Percentiles rank a stretch among this genome's conserved stretches.
These are phyloP conservation scores for Mentha longifolia DNA, from an alignment of 257 asterid genomes.

Conservation along the genomic window DNA sequence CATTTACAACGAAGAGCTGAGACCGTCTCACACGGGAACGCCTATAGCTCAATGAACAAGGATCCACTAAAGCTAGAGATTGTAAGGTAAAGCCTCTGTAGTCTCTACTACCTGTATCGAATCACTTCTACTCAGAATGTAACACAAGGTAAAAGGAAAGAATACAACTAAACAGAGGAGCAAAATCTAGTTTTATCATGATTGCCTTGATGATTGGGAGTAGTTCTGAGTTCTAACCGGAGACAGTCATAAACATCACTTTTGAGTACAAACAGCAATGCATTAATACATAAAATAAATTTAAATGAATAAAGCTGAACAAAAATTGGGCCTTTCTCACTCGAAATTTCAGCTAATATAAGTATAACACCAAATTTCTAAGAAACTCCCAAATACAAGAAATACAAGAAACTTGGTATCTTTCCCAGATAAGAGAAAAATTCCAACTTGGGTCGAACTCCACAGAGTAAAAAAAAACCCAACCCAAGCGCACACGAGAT, in stretches of 20 bases:
- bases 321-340: slow-evolving; percentile 21
- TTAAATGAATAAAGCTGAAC: background rate
- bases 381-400: slow-evolving; percentile 15
- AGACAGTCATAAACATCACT: background rate
- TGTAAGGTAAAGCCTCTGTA: slow-evolving; percentile 44
- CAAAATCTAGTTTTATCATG: background rate
- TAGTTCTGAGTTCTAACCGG: background rate
- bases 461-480: background rate
- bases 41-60: slow-evolving; percentile 38
- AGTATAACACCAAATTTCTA: background rate
- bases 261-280: background rate
- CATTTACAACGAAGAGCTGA: slow-evolving; percentile 44
- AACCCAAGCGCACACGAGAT: background rate
- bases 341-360: slow-evolving; percentile 1
- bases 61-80: slow-evolving; percentile 41
- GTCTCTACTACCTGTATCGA: slow-evolving; percentile 53
- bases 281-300: background rate
- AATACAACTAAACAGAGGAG: background rate
- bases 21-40: slow-evolving; percentile 28
- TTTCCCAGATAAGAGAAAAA: background rate
- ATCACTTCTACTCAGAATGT: slow-evolving; percentile 13
- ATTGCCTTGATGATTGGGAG: background rate
- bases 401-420: background rate
- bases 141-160: slow-evolving; percentile 10
- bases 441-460: background rate